Evolutionary conservation across 139 green algal species (phyloP), one percentile per base, ranked within the genome.

Genomic region (Tetradesmus lagerheimii): DNA sequence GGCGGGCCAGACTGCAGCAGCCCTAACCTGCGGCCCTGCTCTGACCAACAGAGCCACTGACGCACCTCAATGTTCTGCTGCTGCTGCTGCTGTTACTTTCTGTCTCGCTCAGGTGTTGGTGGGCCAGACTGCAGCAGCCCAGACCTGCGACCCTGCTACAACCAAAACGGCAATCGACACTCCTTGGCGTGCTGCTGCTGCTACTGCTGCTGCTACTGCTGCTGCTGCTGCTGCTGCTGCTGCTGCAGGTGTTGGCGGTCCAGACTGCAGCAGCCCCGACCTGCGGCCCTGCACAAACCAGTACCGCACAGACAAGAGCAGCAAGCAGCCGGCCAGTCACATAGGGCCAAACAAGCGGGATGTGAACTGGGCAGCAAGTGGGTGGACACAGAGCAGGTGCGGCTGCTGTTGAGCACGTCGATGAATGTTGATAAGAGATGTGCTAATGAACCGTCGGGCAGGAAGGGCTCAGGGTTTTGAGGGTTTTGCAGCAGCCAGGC

Each of bases 211-310:
- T n/a, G n/a, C n/a, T n/a, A n/a, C n/a, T n/a, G n/a, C n/a, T n/a
- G n/a, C n/a, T n/a, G n/a, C n/a, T n/a, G n/a, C n/a, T n/a, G 15
- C n/a, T 31, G 14, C 23, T n/a, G 25, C 79, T 64, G 79, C 27
- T 84, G 25, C 78, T 84, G 78, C 39, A 96, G 94, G 94, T n/a
- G 95, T 93, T 85, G 89, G 90, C 2, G 94, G 94, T 0, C 50
- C 77, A 2, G 91, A 91, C 71, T 96, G 94, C 85, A 80, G 47
- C 15, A 53, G 53, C 14, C 86, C 90, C 9, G 39, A 93, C 34
- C 87, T 90, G 87, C 90, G 94, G 29, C 94, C 95, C 14, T 97
- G 95, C 91, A 96, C 93, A 64, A 93, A 91, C 34, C 8, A 37
- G 25, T 91, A 92, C 74, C 50, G 92, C 0, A 18, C n/a, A 27